Evolutionary conservation across 768 basidiomycete genomes (phyloP), one percentile per base, ranked within the genome.

Genomic region (Crassisporium funariophilum): DNA sequence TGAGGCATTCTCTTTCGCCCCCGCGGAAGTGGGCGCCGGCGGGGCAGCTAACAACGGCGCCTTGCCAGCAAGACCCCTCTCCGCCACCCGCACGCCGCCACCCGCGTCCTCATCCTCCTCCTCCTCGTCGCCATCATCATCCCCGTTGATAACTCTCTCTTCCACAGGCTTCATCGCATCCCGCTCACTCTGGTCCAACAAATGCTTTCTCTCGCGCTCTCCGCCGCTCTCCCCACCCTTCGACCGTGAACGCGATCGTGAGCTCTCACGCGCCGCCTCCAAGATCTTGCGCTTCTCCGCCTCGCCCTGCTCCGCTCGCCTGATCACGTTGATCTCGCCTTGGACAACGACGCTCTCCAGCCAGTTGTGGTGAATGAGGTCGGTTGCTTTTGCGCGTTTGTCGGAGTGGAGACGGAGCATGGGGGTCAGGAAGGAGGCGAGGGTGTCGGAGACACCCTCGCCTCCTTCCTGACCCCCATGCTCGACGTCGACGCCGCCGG

Each of bases 401-500:
- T 95, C 93, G 0, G 95, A 89, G 58, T 88, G 83, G 15, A 97
- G 79, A 21, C 89, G 76, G 7, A 99, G 76, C 95, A 98, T 97
- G 3, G 94, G 94, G 10, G 74, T 75, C 11, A 95, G 72, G 77
- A 97, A 95, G 1, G 81, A 77, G 2, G 86, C 78, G 50, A 98
- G 84, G 29, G 80, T n/a, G n/a, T n/a, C n/a, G n/a, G n/a, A n/a
- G n/a, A n/a, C n/a, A n/a, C n/a, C n/a, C n/a, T n/a, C n/a, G n/a
- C n/a, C n/a, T n/a, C n/a, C n/a, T n/a, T n/a, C n/a, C n/a, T n/a
- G n/a, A n/a, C n/a, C n/a, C n/a, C n/a, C n/a, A n/a, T n/a, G n/a
- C n/a, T n/a, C n/a, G n/a, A n/a, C n/a, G n/a, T n/a, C n/a, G n/a
- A n/a, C n/a, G n/a, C n/a, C n/a, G n/a, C n/a, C n/a, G n/a, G n/a